Percentiles rank a stretch among this genome's conserved stretches.
Conservation (phyloP, 139 green algal genomes). For the Auxenochlorella pyrenoidosa region DNA sequence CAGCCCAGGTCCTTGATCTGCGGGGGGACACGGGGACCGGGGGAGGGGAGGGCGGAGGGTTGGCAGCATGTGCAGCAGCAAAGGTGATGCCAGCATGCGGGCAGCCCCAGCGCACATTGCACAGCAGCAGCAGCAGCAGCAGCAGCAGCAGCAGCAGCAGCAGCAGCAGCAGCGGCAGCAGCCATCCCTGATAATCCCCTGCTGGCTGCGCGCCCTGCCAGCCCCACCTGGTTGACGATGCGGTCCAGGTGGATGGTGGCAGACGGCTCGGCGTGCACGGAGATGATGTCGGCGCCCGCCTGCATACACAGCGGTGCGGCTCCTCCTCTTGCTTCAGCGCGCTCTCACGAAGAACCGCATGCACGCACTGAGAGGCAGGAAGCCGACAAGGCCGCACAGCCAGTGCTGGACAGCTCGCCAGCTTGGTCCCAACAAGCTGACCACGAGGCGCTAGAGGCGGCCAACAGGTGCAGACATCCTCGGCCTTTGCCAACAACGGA, state of each 20-base stretch:
- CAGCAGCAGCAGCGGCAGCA: too few relatives aligned
- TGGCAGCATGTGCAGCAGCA: too few relatives aligned
- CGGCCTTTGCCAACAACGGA: too few relatives aligned
- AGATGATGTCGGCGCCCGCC: conserved; percentile 99
- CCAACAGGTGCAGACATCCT: too few relatives aligned
- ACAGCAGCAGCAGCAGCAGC: neutral
- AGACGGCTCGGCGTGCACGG: conserved; percentile 89
- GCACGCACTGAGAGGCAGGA: too few relatives aligned
- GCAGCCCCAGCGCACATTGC: too few relatives aligned
- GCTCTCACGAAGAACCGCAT: too few relatives aligned
- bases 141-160: too few relatives aligned
- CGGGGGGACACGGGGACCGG: neutral
- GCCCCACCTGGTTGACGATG: conserved; percentile 83
- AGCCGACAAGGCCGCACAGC: too few relatives aligned
- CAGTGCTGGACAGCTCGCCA: conserved; percentile 54
- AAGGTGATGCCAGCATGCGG: neutral
- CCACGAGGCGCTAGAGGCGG: too few relatives aligned
- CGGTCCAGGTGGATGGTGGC: conserved; percentile 98
- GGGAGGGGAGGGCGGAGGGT: neutral
- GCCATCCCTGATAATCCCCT: too few relatives aligned
- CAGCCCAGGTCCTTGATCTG: conserved; percentile 98
- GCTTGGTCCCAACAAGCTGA: neutral
- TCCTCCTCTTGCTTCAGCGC: conserved; percentile 76
- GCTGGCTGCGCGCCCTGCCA: neutral
- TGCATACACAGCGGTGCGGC: neutral